Base-by-base conservation (phyloP, 352 stramenopile genomes). In the Globisporangium heterothallicum region DNA sequence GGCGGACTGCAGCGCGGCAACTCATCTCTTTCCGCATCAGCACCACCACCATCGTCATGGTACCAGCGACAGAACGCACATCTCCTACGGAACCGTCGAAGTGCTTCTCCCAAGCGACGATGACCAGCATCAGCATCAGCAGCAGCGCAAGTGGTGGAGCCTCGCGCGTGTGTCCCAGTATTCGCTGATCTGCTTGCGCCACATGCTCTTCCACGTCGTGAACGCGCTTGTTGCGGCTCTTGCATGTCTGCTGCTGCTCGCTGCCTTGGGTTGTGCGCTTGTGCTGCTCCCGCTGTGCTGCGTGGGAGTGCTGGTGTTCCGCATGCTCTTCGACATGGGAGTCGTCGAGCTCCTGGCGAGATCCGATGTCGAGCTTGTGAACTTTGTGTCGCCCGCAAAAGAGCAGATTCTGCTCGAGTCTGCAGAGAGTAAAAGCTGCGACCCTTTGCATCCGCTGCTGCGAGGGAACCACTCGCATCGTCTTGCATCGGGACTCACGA, bases 261-360 rank as follows among this genome's bases (percentile, higher is more conserved):
- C 42, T 35, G 10, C 59, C 30, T 49, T 65, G 22, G 6, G n/a
- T 22, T 52, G 45, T 13, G 44, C 51, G 22, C 14, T 55, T 6
- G 36, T 42, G 43, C 49, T 62, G 13, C 9, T 59, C 5, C 61
- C 57, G 21, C 44, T 65, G 1, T 70, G 61, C 26, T 51, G 61
- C 12, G 42, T 66, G 3, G 61, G 61, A 6, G 26, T 59, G 7
- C 22, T 59, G 34, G 47, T 56, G 16, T 63, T 70, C 53, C 44
- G 46, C 2, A 36, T 54, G 30, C 30, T 63, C 25, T 68, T 68
- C 42, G 49, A 42, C 2, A 21, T 58, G n/a, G 42, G 45, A 0
- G 4, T 63, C 14, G 43, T 70, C 13, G 38, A 58, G 9, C 42
- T 48, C 13, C 24, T 49, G 13, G 61, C 58, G 25, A 49, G 46